Percentiles rank a stretch among this genome's conserved stretches.
phyloP scores from a whole-genome alignment of 768 basidiomycete genomes.

The Leccinum obscurum region DNA sequence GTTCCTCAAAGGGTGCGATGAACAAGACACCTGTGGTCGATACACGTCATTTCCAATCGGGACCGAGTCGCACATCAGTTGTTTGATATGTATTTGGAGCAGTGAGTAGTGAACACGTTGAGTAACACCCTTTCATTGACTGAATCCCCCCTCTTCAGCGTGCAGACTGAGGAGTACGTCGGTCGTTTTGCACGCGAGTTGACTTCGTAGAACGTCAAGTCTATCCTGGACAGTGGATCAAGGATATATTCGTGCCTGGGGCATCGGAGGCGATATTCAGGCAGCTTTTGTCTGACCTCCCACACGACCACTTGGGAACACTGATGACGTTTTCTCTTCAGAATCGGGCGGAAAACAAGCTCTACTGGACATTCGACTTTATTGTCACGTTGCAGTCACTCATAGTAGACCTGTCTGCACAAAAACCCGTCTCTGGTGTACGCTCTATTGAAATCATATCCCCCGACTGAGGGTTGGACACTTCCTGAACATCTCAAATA shows the following conservation, averaged over 20 bases:
- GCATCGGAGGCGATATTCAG: constrained; percentile 19
- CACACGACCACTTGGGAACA: constrained; percentile 18
- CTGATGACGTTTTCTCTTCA: constrained; percentile 31
- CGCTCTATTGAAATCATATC: constrained; percentile 47
- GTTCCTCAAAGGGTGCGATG: constrained; percentile 55
- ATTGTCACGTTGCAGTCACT: constrained; percentile 30
- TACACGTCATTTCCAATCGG: constrained; percentile 69
- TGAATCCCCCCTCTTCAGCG: constrained; percentile 29
- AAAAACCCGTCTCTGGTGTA: constrained; percentile 55
- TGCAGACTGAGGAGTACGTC: constrained; percentile 48
- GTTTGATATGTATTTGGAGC: constrained; percentile 68
- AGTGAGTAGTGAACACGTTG: constrained; percentile 50
- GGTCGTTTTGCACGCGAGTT: constrained; percentile 47
- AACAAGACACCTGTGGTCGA: constrained; percentile 48
- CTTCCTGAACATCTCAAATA: constrained; percentile 33
- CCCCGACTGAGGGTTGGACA: constrained; percentile 42
- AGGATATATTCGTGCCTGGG: constrained; percentile 33
- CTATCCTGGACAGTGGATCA: constrained; percentile 38
- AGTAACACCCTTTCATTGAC: background rate
- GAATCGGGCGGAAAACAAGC: constrained; percentile 56
- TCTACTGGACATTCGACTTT: constrained; percentile 51
- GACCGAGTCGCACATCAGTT: constrained; percentile 65
- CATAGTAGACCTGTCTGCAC: constrained; percentile 43
- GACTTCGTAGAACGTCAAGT: constrained; percentile 42
- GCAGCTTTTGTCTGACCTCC: constrained; percentile 23